Conservation (phyloP, 805 yeast genomes). For the Wickerhamomyces rabaulensis region DNA sequence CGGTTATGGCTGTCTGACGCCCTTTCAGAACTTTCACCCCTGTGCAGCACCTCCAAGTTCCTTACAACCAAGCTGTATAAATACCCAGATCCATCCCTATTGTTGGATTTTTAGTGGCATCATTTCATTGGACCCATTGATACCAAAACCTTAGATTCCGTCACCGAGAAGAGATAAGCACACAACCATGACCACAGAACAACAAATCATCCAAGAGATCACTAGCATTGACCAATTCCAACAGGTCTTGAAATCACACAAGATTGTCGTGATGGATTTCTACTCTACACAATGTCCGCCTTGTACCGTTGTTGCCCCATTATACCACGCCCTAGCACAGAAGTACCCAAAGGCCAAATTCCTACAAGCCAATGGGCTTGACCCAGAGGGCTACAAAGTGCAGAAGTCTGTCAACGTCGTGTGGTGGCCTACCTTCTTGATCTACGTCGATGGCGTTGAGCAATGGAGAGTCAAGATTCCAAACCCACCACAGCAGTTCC, state of each 20-base stretch:
- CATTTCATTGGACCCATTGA: no score
- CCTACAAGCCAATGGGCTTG: conserved; percentile 18
- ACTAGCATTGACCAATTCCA: conserved; percentile 10
- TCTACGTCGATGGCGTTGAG: conserved; percentile 17
- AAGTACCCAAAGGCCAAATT: conserved; percentile 20
- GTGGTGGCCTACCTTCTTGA: conserved; percentile 26
- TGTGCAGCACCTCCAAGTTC: no score
- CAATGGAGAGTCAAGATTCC: conserved; percentile 23
- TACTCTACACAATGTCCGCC: conserved; percentile 23
- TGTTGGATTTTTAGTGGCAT: neutral
- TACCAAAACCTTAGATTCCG: neutral
- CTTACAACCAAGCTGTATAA: no score
- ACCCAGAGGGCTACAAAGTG: conserved; percentile 13
- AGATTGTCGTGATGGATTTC: conserved; percentile 19
- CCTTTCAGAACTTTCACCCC: no score
- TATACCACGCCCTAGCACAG: conserved; percentile 14
- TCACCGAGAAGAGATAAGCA: neutral
- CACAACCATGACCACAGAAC: conserved; percentile 1
- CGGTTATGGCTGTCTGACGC: no score
- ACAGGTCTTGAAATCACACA: conserved; percentile 5
- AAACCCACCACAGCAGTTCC: conserved; percentile 22
- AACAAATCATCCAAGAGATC: conserved; percentile 12
- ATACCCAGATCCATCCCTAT: no score
- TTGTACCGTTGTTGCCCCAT: conserved; percentile 22
- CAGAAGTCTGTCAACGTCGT: conserved; percentile 20